A percentile compares a stretch with the other conserved stretches of the same genome.
Conservation (phyloP, 2,329 filamentous ascomycete genomes). For the Pyrenochaeta sp. region DNA sequence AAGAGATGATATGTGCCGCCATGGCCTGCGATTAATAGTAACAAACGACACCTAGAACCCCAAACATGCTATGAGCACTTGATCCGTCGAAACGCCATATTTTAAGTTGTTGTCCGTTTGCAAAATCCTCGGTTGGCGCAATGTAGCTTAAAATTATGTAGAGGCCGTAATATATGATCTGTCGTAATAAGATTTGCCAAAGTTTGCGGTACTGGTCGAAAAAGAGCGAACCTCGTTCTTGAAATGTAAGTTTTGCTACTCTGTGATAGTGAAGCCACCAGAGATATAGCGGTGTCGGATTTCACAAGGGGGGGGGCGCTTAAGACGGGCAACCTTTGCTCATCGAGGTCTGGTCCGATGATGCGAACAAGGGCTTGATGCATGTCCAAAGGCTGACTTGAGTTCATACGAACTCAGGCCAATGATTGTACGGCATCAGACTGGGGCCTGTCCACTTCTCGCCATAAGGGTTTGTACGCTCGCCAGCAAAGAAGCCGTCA, state of each 20-base stretch:
- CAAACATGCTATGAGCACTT: too few relatives aligned
- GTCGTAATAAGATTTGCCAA: not conserved
- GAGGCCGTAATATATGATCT: not conserved
- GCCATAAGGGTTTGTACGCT: conserved; percentile 61
- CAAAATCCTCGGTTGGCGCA: too few relatives aligned
- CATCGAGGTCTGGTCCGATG: conserved; percentile 13
- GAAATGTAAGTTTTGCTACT: too few relatives aligned
- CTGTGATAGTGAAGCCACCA: too few relatives aligned
- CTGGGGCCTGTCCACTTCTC: conserved; percentile 62
- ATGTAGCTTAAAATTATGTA: not conserved
- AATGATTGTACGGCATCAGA: conserved; percentile 59
- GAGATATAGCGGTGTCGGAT: too few relatives aligned
- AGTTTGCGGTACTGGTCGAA: not conserved
- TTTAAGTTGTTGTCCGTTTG: too few relatives aligned
- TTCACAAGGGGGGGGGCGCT: not conserved
- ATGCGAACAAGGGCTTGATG: conserved; percentile 8
- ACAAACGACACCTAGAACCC: not conserved
- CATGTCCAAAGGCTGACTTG: not conserved
- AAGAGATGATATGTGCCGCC: not conserved
- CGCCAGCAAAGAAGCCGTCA: conserved; percentile 62
- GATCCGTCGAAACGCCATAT: too few relatives aligned
- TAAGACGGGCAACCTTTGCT: conserved; percentile 30
- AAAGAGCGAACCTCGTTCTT: too few relatives aligned
- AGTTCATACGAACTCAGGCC: conserved; percentile 59
- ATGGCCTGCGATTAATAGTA: not conserved